Evolutionary conservation across 1,139 yeast genomes (phyloP), one percentile per base, ranked within the genome.

Genomic region (Scheffersomyces titani): DNA sequence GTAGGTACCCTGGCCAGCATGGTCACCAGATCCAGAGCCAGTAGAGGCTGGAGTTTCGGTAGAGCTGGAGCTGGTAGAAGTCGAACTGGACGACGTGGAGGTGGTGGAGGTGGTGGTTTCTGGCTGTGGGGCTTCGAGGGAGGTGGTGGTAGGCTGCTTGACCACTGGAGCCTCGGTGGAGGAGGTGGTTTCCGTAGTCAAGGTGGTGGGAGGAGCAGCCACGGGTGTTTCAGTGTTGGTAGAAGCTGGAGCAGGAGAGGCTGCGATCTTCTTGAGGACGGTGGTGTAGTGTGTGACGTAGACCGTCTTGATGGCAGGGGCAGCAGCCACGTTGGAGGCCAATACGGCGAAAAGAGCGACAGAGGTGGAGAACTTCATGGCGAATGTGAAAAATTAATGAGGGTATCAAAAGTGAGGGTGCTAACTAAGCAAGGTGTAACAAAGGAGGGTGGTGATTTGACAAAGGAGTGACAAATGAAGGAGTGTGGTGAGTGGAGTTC

Each of bases 1-100:
- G 78, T 70, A 86, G 55, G 90, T 86, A 61, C 88, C 90, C 57
- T 85, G 76, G 58, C 90, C 90, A 30, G 75, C 60, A 69, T 63
- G 61, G 63, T 53, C 53, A 30, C 64, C 65, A n/a, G 66, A 49
- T 21, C 60, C 53, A 9, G 67, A 44, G 11, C 67, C 51, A 21
- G 68, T 22, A 24, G 67, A 49, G 16, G 65, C 51, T 19, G 69
- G 47, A 21, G 66, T 30, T 46, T 46, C 24, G n/a, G 49, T 13
- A 20, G 20, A 20, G 7, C n/a, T n/a, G 7, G 70, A 22, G 48
- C 72, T 58, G 47, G 74, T 53, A 20, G 74, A 13, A 13, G 68
- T 19, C n/a, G 59, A 49, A 19, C 67, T 44, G 21, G 65, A 21
- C 9, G 70, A 21, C 16, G 70, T 54, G 13, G 67, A 22, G 50